Base-by-base conservation (phyloP, 1,139 yeast species). In the Sugiyamaella xylanicola region DNA sequence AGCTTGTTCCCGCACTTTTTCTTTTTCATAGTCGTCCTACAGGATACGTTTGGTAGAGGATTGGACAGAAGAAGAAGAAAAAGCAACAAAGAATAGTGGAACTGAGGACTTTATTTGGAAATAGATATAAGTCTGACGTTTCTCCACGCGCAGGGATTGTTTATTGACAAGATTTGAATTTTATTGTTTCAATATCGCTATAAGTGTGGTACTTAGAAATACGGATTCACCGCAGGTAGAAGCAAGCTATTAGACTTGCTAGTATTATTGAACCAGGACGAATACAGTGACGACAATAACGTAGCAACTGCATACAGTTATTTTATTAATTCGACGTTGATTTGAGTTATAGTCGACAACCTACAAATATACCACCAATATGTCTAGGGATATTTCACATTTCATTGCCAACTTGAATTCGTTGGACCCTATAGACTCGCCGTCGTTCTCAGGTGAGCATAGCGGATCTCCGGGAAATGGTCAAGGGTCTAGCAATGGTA, bases 351-450 rank as follows among this genome's bases (percentile, higher is more conserved):
- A 25, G 32, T 5, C 11, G 32, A 25, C 32, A 25, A 25, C 11
- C 32, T 11, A 25, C 32, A 25, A n/a, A 32, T 37, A 15, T 13
- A 15, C 25, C 11, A 20, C 15, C 37, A 44, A 16, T 51, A 58
- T 56, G 59, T 51, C 59, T n/a, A 46, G 66, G 39, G 64, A 65
- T 54, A 68, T 68, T 29, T 62, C 70, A 48, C 69, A 67, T 58
- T 68, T 66, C 62, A 65, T 69, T 53, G 70, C 71, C 46, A 67
- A 66, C 57, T 61, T 69, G 55, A 69, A 69, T 64, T 56, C 70
- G 41, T 58, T 69, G 45, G 72, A 69, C 42, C 71, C 72, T 25
- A 52, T 59, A 27, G 69, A 62, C 46, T 52, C 54, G 17, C 54
- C 60, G 16, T 51, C 56, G 37, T 46, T 52, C 32, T 21, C 57